A percentile compares a stretch with the other conserved stretches of the same genome.
Evolutionary conservation across 805 yeast genomes (phyloP).

Genomic region (Phaffomyces thermotolerans): DNA sequence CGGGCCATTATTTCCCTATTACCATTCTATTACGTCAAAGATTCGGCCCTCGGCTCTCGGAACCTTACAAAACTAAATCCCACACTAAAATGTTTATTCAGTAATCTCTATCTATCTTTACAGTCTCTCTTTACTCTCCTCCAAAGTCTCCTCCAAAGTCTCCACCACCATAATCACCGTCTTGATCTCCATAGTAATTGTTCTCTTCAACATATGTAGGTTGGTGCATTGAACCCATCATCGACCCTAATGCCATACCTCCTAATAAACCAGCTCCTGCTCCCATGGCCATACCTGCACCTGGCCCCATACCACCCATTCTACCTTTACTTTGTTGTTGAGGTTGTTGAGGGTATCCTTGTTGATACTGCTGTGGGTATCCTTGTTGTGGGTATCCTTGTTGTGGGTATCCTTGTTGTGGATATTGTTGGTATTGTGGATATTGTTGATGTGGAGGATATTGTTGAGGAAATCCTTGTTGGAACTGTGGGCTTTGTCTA

Average conservation of each 20-base stretch:
- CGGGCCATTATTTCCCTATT: too few relatives aligned
- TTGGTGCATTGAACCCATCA: slow-evolving; percentile 10
- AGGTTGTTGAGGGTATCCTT: slow-evolving; percentile 21
- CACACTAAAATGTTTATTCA: too few relatives aligned
- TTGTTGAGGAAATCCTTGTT: background rate
- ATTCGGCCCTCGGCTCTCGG: too few relatives aligned
- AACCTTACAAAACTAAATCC: too few relatives aligned
- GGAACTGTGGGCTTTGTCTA: too few relatives aligned
- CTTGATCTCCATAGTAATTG: slow-evolving; percentile 9
- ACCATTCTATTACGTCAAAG: too few relatives aligned
- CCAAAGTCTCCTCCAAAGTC: slow-evolving; percentile 18
- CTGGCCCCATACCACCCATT: slow-evolving; percentile 23
- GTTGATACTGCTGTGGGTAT: slow-evolving; percentile 16
- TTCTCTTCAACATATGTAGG: background rate
- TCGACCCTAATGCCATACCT: slow-evolving; percentile 24
- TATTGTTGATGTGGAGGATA: slow-evolving; percentile 14
- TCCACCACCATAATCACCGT: slow-evolving; percentile 30
- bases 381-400: slow-evolving; percentile 18
- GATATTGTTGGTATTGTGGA: slow-evolving; percentile 7
- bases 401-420: slow-evolving; percentile 11
- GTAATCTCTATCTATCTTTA: too few relatives aligned
- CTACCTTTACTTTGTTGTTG: slow-evolving; percentile 27
- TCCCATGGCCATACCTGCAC: too few relatives aligned
- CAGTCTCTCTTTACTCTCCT: background rate
- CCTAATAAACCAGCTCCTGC: slow-evolving; percentile 26